Conservation (phyloP, 805 yeast species). For the Scheffersomyces stipitis region DNA sequence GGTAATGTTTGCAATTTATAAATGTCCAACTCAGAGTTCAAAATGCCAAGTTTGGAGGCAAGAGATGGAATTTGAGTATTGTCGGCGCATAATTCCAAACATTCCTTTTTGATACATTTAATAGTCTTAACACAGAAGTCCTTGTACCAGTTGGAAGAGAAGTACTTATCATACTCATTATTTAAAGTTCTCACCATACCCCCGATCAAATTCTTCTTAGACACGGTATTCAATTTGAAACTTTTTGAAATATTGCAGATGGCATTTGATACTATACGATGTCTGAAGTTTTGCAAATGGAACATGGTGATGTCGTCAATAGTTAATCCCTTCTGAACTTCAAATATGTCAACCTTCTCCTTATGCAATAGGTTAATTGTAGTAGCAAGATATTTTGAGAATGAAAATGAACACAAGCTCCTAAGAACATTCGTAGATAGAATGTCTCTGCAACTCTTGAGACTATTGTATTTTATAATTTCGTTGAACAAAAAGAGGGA, state of each 20-base stretch:
- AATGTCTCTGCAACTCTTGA: conserved; percentile 21
- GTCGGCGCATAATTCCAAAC: conserved; percentile 12
- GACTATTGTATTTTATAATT: conserved; percentile 19
- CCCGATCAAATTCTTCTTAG: conserved; percentile 15
- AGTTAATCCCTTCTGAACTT: conserved; percentile 13
- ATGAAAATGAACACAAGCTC: conserved; percentile 22
- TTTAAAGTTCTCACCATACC: conserved; percentile 22
- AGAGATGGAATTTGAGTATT: conserved; percentile 17
- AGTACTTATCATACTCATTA: conserved; percentile 27
- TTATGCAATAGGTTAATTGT: conserved; percentile 18
- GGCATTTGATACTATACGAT: conserved; percentile 17
- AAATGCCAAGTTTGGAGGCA: conserved; percentile 28
- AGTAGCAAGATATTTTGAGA: conserved; percentile 25
- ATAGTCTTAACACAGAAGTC: conserved; percentile 31
- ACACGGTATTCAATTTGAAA: conserved; percentile 5
- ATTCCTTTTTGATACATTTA: conserved; percentile 19
- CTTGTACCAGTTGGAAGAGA: conserved; percentile 19
- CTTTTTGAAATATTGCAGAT: conserved; percentile 18
- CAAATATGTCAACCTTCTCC: conserved; percentile 15
- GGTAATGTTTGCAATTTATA: conserved; percentile 23
- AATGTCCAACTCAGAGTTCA: conserved; percentile 19
- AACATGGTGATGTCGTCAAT: conserved; percentile 16
- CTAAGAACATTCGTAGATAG: conserved; percentile 21
- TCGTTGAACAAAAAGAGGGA: conserved; percentile 25
- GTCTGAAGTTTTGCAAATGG: conserved; percentile 18